Evolutionary conservation across 1,284 basidiomycete species (phyloP).

Genomic region (Exobasidium cylindrosporum): DNA sequence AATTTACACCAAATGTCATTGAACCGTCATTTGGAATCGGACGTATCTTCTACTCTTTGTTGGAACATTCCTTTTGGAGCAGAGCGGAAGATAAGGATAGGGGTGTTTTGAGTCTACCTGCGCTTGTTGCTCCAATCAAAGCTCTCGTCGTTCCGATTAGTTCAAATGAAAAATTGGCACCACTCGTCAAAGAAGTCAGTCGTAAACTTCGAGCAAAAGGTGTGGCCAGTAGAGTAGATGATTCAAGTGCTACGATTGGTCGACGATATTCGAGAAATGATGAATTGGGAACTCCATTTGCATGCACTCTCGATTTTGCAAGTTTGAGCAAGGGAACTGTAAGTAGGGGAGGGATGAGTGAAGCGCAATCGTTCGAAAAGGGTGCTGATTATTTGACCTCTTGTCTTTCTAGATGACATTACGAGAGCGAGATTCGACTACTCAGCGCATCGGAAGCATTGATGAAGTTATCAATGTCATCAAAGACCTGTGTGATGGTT

Average conservation of each 20-base stretch:
- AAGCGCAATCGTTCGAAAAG: not conserved
- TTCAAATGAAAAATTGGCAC: constrained; percentile 77
- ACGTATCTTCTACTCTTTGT: constrained; percentile 86
- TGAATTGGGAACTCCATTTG: constrained; percentile 95
- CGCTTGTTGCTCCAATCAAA: constrained; percentile 91
- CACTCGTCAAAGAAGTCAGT: constrained; percentile 82
- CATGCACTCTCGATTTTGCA: constrained; percentile 94
- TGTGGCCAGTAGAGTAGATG: constrained; percentile 87
- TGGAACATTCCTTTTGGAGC: constrained; percentile 95
- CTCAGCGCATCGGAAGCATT: constrained; percentile 85
- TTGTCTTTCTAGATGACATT: constrained; percentile 57
- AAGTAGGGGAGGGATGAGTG: too few relatives aligned
- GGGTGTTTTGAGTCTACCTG: constrained; percentile 77
- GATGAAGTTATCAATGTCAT: constrained; percentile 85
- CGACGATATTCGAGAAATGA: constrained; percentile 97
- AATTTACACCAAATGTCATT: constrained; percentile 95
- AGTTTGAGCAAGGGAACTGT: constrained; percentile 63
- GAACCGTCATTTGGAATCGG: constrained; percentile 98
- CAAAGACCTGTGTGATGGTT: constrained; percentile 52
- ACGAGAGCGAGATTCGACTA: constrained; percentile 84
- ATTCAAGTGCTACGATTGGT: constrained; percentile 90
- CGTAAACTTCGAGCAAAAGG: constrained; percentile 80
- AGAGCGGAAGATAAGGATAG: constrained; percentile 69
- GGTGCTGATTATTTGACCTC: constrained; percentile 6
- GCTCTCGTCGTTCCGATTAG: constrained; percentile 94